phyloP scores from a whole-genome alignment of 768 basidiomycete genomes.

The Dacryopinax spathularia region DNA sequence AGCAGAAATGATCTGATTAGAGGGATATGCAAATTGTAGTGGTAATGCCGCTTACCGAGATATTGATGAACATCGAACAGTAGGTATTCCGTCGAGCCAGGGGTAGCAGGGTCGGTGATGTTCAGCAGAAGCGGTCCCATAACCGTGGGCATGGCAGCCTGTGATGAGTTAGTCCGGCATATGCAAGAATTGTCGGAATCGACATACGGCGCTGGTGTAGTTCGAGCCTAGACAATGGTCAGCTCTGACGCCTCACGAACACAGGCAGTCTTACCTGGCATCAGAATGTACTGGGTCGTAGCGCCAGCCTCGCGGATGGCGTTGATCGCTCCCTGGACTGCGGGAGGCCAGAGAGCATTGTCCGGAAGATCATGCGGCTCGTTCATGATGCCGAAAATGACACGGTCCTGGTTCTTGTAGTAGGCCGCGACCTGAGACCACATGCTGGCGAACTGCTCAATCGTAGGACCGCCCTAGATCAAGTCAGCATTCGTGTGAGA shows the following conservation, averaged over 20 bases:
- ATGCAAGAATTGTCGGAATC: too few relatives aligned
- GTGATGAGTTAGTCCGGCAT: too few relatives aligned
- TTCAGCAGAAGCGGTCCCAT: conserved; percentile 28
- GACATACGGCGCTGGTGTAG: too few relatives aligned
- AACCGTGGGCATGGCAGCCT: conserved; percentile 29
- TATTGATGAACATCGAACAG: conserved; percentile 30
- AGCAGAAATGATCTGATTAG: too few relatives aligned
- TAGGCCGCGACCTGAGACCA: conserved; percentile 31
- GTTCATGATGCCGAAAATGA: conserved; percentile 41
- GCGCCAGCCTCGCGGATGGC: conserved; percentile 51
- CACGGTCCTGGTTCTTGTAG: conserved; percentile 25
- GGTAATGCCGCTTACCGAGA: too few relatives aligned
- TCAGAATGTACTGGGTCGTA: conserved; percentile 31
- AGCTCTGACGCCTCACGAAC: too few relatives aligned
- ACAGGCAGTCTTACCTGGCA: too few relatives aligned
- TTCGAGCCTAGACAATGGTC: too few relatives aligned
- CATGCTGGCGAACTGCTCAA: conserved; percentile 29
- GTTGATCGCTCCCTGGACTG: conserved; percentile 52
- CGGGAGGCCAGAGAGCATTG: conserved; percentile 18
- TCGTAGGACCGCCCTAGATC: conserved; percentile 31
- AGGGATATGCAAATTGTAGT: too few relatives aligned
- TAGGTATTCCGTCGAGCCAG: conserved; percentile 25
- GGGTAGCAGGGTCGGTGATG: conserved; percentile 29
- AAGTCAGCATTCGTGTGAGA: conserved; percentile 24
- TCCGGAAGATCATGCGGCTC: conserved; percentile 41